Evolutionary conservation across 257 asterid species (phyloP).

Genomic region (Henckelia pumila): DNA sequence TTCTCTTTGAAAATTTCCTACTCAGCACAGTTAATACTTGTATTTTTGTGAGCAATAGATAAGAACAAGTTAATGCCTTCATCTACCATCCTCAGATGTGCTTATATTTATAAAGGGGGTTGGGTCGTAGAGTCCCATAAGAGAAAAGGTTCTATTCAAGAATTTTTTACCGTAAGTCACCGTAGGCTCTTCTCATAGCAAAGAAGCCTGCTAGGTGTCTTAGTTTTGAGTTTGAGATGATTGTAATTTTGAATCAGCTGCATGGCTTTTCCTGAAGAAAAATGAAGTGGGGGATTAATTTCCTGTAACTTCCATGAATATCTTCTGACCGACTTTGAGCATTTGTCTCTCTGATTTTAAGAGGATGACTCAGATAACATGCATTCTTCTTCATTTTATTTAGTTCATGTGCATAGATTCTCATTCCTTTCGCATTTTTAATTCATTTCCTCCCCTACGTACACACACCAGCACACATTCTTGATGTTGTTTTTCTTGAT

Average conservation of each 20-base stretch:
- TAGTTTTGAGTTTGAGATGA: conserved; percentile 1
- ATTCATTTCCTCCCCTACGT: neutral
- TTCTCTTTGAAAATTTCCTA: conserved; percentile 30
- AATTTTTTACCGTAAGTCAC: conserved; percentile 19
- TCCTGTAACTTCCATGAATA: conserved; percentile 11
- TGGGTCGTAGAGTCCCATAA: conserved; percentile 12
- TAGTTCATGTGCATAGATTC: conserved; percentile 1
- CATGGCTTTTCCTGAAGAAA: conserved; percentile 8
- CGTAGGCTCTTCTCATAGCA: conserved; percentile 19
- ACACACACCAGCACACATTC: neutral
- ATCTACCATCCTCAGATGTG: conserved; percentile 20
- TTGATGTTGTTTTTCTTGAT: neutral
- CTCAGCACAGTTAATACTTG: conserved; percentile 30
- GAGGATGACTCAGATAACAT: conserved; percentile 10
- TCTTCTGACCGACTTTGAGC: conserved; percentile 9
- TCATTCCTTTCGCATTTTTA: neutral
- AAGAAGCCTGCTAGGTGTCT: conserved; percentile 6
- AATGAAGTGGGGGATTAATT: conserved; percentile 3
- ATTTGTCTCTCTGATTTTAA: conserved; percentile 17
- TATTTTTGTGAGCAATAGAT: conserved; percentile 28
- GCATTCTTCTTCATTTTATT: conserved; percentile 1
- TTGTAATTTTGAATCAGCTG: conserved; percentile 10
- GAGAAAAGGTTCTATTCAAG: conserved; percentile 3
- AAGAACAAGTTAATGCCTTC: conserved; percentile 33
- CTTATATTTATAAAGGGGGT: conserved; percentile 31